phyloP scores from a whole-genome alignment of 306 rosid species.

The Senna siamea region DNA sequence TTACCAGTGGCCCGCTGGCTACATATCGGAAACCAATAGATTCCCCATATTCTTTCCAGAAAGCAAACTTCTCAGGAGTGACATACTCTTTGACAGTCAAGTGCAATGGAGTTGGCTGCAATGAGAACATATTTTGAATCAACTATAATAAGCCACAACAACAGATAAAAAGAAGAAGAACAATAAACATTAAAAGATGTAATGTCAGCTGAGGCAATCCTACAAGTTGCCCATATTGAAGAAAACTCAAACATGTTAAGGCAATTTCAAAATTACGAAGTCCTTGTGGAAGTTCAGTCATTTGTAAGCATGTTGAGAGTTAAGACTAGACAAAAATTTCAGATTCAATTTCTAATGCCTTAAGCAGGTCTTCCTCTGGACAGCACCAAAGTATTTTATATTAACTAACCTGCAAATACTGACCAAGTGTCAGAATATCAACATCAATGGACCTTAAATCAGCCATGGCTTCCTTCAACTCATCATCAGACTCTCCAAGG shows the following conservation, averaged over 20 bases:
- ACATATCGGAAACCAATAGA: slow-evolving; percentile 94
- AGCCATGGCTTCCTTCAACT: slow-evolving; percentile 76
- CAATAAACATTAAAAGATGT: background rate
- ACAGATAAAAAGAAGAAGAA: background rate
- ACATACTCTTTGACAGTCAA: slow-evolving; percentile 92
- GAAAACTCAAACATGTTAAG: background rate
- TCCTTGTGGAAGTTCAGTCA: slow-evolving; percentile 23
- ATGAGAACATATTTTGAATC: slow-evolving; percentile 34
- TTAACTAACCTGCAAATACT: slow-evolving; percentile 85
- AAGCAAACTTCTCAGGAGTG: slow-evolving; percentile 81
- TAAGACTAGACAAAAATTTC: slow-evolving; percentile 33
- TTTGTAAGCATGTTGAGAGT: too few relatives aligned
- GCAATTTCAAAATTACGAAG: slow-evolving; percentile 30
- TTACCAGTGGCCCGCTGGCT: slow-evolving; percentile 95
- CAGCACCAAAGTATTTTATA: slow-evolving; percentile 18
- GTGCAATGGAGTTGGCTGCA: slow-evolving; percentile 97
- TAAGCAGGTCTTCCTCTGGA: slow-evolving; percentile 12
- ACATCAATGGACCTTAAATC: slow-evolving; percentile 86
- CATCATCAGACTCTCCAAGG: slow-evolving; percentile 92
- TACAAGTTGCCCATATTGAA: background rate
- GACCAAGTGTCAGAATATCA: slow-evolving; percentile 94
- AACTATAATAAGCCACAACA: background rate
- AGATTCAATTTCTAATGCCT: slow-evolving; percentile 15
- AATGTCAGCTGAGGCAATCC: too few relatives aligned
- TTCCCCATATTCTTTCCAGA: slow-evolving; percentile 96